Evolutionary conservation across 2,329 filamentous ascomycete genomes (phyloP), one percentile per base, ranked within the genome.

Genomic region (Pseudogymnoascus sp.): DNA sequence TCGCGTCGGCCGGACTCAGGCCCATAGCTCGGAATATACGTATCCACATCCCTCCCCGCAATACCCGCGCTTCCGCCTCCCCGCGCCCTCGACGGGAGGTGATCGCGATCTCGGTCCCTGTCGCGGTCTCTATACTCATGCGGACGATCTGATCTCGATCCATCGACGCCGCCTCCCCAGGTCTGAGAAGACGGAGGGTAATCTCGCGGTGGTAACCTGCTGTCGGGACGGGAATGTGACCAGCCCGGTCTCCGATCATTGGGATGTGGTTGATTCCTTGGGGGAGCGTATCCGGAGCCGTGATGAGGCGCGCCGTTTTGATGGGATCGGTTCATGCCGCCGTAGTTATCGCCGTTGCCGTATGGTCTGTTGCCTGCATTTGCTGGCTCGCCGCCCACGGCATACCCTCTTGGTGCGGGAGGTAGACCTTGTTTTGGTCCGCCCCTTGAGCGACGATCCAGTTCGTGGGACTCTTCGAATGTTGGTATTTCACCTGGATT

Each of bases 381-480:
- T 62, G 59, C 62, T n/a, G 56, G 80, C 7, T 80, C 84, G 70
- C 91, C 86, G 12, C 93, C 93, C 2, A 96, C 92, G 1, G 91
- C 92, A 3, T 91, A 93, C 11, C 93, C 93, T 69, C 93, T 92
- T 0, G 95, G 95, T 0, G 93, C 95, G 11, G 95, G 93, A 3
- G 93, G 93, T 9, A 93, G 82, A 21, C 88, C 89, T 21, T 89
- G 89, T 72, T 91, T 91, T 71, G 95, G 88, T 64, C 92, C 89
- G 68, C 96, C 88, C 69, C 92, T 93, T 76, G 93, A 96, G 73
- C 92, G 86, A 60, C 93, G 85, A 73, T 99, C 95, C n/a, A 97
- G 80, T 75, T 99, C 95, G 75, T 99, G 95, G 49, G 92, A 96
- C 71, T 97, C 93, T 72, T 96, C 91, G 71, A 96, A 97, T 14